Evolutionary conservation across 1,284 basidiomycete species (phyloP), one percentile per base, ranked within the genome.

Genomic region (Xerocomus cyaneibrunnescens): DNA sequence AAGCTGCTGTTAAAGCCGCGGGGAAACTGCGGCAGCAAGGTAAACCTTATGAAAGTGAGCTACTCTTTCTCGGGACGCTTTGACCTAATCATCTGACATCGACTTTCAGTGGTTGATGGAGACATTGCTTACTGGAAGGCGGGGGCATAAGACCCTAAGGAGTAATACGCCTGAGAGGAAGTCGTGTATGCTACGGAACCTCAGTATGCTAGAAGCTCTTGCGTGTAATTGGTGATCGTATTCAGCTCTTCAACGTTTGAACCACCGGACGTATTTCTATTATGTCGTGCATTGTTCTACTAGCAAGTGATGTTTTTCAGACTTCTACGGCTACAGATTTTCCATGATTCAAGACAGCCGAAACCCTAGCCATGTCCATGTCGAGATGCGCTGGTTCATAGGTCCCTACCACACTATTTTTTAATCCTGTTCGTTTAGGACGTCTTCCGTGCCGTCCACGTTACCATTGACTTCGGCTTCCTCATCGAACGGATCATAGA

Each of bases 1-100:
- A 99, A 77, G 60, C 82, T 4, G 85, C 88, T 12, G 94, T 97
- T 68, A 98, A 98, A 75, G 92, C 95, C 36, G 94, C 90, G 19
- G 97, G 97, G 38, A 98, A 97, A 74, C 81, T 96, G 54, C 80
- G 92, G 68, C 96, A 99, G 70, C 94, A 98, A 70, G 96, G 96
- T 56, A 97, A 98, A 73, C 92, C 94, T 2, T 99, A 96, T 69
- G 92, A 95, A 72, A 92, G 88, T 90, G 57, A 62, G 86, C 77
- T 3, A 10, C 38, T 14, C 51, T 22, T 28, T 51, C 23, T 49
- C n/a, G 54, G n/a, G 28, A 49, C n/a, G 19, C 22, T 40, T 32
- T 9, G 45, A 46, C 37, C 17, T 4, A 25, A 8, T 57, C 31
- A 43, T 43, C 34, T 55, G 28, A 54, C 21, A 50, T 27, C 39